These are phyloP conservation scores for Musa itinerans DNA, from an alignment of 176 grass and related monocot species.

Conservation along the genomic window DNA sequence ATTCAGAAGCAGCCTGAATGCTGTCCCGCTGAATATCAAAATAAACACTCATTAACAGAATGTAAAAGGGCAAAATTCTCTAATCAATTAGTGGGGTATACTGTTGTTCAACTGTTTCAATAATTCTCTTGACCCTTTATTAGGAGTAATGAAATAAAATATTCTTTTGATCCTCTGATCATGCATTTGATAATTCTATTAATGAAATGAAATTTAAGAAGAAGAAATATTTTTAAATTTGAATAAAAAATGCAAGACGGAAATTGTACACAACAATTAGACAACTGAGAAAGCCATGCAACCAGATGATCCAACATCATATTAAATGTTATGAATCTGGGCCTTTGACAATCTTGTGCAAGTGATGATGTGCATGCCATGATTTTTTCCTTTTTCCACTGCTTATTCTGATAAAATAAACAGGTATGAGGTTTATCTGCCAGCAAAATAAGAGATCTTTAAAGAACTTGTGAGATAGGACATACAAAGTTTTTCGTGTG, in stretches of 20 bases:
- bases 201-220: neutral
- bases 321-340: neutral
- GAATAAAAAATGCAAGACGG: neutral
- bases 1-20: slow-evolving; percentile 26
- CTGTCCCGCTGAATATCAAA: slow-evolving; percentile 12
- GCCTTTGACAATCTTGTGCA: neutral
- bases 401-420: neutral
- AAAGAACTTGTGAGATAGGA: neutral
- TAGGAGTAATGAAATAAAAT: no score
- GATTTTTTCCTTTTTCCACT: neutral
- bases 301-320: neutral
- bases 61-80: neutral
- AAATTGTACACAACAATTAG: neutral
- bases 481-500: slow-evolving; percentile 12
- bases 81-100: neutral
- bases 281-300: neutral
- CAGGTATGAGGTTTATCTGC: neutral
- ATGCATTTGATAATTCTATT: neutral
- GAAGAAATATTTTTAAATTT: neutral
- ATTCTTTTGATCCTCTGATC: neutral
- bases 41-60: neutral
- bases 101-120: neutral
- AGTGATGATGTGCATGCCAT: neutral
- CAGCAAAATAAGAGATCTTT: neutral
- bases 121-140: neutral